These are phyloP conservation scores for Suhomyces ambrosiae DNA, from an alignment of 1,139 yeast genomes.

Conservation along the genomic window DNA sequence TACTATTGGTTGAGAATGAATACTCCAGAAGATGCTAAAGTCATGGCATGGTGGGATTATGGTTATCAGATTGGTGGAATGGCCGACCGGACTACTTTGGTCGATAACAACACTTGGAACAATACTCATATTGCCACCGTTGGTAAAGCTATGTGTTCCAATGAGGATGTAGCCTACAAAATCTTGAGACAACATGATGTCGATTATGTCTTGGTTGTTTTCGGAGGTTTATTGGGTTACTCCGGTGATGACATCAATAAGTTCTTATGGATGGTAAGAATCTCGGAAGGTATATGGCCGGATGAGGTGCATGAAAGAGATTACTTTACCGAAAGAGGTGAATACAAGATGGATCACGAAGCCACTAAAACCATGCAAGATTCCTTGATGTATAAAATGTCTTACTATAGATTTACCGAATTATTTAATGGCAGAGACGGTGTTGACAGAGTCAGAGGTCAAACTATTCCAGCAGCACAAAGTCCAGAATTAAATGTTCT, in stretches of 20 bases:
- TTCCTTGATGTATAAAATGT: conserved; percentile 93
- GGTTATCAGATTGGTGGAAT: conserved; percentile 99
- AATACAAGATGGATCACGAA: conserved; percentile 78
- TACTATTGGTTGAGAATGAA: conserved; percentile 99
- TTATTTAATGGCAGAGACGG: conserved; percentile 70
- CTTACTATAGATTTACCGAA: conserved; percentile 84
- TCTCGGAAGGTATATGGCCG: conserved; percentile 99
- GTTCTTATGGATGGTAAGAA: conserved; percentile 98
- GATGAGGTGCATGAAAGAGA: conserved; percentile 88
- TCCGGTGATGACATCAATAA: conserved; percentile 97
- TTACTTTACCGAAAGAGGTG: conserved; percentile 83
- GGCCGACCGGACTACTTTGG: conserved; percentile 98
- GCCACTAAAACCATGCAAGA: conserved; percentile 87
- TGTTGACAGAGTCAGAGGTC: conserved; percentile 86
- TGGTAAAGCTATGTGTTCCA: conserved; percentile 94
- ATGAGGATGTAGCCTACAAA: conserved; percentile 86
- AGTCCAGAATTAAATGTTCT: conserved; percentile 70
- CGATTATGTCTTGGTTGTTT: conserved; percentile 88
- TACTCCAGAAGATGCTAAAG: conserved; percentile 92
- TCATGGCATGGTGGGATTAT: conserved; percentile 99
- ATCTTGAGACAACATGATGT: conserved; percentile 91
- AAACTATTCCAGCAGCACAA: conserved; percentile 59
- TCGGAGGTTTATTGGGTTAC: conserved; percentile 92
- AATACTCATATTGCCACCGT: conserved; percentile 99
- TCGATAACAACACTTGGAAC: conserved; percentile 99